phyloP scores from a whole-genome alignment of 2,329 filamentous ascomycete genomes.

The Laburnicola sp. region DNA sequence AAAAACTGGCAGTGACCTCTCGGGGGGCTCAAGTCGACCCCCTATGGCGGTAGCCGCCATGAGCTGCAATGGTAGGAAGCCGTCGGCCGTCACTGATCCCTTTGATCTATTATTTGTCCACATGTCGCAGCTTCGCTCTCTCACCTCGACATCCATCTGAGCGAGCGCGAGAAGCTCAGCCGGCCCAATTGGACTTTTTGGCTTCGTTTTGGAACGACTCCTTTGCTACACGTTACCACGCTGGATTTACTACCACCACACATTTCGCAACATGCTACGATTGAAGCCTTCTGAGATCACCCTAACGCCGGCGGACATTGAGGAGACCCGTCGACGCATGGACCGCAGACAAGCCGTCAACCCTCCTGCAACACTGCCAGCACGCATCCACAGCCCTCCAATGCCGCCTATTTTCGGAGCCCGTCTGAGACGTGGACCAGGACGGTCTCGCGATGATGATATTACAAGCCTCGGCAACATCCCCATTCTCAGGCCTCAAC shows the following conservation, averaged over 20 bases:
- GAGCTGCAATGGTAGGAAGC: conserved; percentile 6
- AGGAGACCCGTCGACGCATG: conserved; percentile 40
- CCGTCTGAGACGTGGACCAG: conserved; percentile 35
- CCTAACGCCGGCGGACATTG: conserved; percentile 42
- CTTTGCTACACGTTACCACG: conserved; percentile 8
- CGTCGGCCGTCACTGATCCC: conserved; percentile 4
- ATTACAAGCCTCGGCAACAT: conserved; percentile 30
- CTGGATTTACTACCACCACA: conserved; percentile 1
- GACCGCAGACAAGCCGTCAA: conserved; percentile 27
- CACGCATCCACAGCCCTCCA: conserved; percentile 11
- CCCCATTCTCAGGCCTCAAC: conserved; percentile 31
- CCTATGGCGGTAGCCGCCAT: conserved; percentile 9
- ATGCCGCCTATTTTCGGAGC: conserved; percentile 15
- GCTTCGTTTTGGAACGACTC: conserved; percentile 10
- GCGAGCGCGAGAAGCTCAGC: neutral
- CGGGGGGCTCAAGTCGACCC: neutral
- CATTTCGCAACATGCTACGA: conserved; percentile 36
- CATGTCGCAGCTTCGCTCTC: neutral
- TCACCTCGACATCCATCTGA: neutral
- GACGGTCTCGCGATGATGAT: conserved; percentile 36
- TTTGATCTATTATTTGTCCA: neutral
- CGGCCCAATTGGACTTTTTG: conserved; percentile 16
- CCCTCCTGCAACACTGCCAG: conserved; percentile 4
- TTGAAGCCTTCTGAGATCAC: conserved; percentile 42
- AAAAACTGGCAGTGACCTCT: neutral